Evolutionary conservation across 1,284 basidiomycete genomes (phyloP), one percentile per base, ranked within the genome.

Genomic region (Chalciporus piperatoides): DNA sequence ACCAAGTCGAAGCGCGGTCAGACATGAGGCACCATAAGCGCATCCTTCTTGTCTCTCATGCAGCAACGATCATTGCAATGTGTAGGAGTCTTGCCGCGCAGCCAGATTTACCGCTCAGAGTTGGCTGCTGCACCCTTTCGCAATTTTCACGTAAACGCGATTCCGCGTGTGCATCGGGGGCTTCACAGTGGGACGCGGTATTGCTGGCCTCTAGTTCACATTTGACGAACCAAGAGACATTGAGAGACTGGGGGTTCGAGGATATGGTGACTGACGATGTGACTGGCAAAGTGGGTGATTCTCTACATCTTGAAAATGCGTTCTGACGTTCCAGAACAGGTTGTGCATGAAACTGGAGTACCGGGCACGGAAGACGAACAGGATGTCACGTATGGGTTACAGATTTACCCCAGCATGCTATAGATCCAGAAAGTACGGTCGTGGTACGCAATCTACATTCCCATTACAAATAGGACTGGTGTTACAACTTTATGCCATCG

Each of bases 211-310:
- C 80, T 45, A 84, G 79, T 4, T 61, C 63, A 2, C 84, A 86
- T 63, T 62, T 91, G 54, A 75, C 74, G 23, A 73, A 80, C 1
- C 55, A 48, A 28, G 86, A 85, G 2, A 61, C 78, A 1, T 74
- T 79, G 49, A 75, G 89, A 53, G 85, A 87, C 41, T 93, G 90
- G 90, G 89, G 90, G 10, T 82, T 91, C 53, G 82, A 88, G 57
- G 81, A 90, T 62, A 76, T 86, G 12, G 65, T 77, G 54, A 73
- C 83, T 28, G 61, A 61, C 25, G 41, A 24, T 0, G 71, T 72
- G 4, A 62, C 76, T 49, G 77, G 76, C 17, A 65, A 75, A 64
- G 79, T 79, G 35, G 21, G 66, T 58, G 24, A 19, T 38, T 41
- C 10, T 35, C n/a, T 9, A 21, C 41, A n/a, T 24, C 14, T 12